These are phyloP conservation scores for Xylaria polymorpha DNA, from an alignment of 2,329 filamentous ascomycete genomes.

Conservation along the genomic window DNA sequence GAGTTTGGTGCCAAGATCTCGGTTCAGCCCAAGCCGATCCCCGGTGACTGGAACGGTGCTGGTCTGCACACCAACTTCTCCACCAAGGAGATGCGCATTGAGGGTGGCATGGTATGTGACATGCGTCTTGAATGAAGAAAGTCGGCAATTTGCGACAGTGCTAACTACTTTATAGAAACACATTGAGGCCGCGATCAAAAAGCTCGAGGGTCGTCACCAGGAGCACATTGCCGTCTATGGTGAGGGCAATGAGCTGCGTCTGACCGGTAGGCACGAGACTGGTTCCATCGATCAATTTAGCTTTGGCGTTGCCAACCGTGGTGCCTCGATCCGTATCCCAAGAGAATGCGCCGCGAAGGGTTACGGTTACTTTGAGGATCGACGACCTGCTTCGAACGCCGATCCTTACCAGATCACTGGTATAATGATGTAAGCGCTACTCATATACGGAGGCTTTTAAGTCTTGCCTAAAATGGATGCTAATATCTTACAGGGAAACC, in stretches of 20 bases:
- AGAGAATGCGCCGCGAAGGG: conserved; percentile 85
- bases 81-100: conserved; percentile 85
- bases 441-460: neutral
- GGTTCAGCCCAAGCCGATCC: conserved; percentile 94
- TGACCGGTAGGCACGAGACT: conserved; percentile 95
- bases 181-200: conserved; percentile 89
- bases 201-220: conserved; percentile 79
- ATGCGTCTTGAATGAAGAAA: neutral
- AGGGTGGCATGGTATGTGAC: conserved; percentile 78
- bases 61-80: conserved; percentile 88
- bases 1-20: conserved; percentile 97
- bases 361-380: conserved; percentile 94
- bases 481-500: conserved; percentile 60
- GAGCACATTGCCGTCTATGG: conserved; percentile 95
- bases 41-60: conserved; percentile 96
- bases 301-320: conserved; percentile 95
- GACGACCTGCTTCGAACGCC: conserved; percentile 82
- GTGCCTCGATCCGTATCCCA: conserved; percentile 92
- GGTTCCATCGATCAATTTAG: conserved; percentile 92
- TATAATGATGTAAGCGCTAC: conserved; percentile 70
- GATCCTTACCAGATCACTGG: conserved; percentile 83
- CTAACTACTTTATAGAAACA: conserved; percentile 63
- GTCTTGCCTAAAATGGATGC: neutral
- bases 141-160: neutral
- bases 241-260: conserved; percentile 93